Percentiles rank a stretch among this genome's conserved stretches.
These are phyloP conservation scores for Grosmannia penicillata DNA, from an alignment of 2,329 filamentous ascomycete species.

Conservation along the genomic window DNA sequence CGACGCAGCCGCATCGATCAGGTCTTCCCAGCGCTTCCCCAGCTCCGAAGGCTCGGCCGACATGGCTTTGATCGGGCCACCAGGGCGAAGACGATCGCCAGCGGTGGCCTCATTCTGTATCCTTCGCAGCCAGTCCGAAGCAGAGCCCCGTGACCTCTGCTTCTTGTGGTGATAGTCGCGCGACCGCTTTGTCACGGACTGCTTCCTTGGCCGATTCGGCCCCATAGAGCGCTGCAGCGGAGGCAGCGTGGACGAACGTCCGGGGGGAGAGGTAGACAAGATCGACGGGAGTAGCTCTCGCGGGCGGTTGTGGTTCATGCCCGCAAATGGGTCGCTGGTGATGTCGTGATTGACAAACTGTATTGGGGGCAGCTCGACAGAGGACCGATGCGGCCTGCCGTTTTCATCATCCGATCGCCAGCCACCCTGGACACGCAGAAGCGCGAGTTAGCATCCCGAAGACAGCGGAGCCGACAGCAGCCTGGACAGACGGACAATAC, in stretches of 20 bases:
- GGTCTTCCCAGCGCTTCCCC: conserved; percentile 89
- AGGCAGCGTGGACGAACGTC: conserved; percentile 75
- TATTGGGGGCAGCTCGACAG: conserved; percentile 60
- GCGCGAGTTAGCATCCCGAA: conserved; percentile 6
- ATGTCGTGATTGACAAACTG: conserved; percentile 42
- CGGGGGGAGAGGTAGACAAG: conserved; percentile 65
- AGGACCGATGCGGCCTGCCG: conserved; percentile 46
- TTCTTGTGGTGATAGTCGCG: conserved; percentile 68
- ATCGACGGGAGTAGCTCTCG: conserved; percentile 74
- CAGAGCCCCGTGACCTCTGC: conserved; percentile 55
- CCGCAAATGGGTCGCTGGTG: conserved; percentile 59
- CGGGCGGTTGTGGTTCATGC: conserved; percentile 42
- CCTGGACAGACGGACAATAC: conserved; percentile 17
- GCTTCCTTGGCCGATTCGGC: conserved; percentile 62
- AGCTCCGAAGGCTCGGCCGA: conserved; percentile 75
- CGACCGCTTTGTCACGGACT: conserved; percentile 68
- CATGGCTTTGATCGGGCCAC: conserved; percentile 63
- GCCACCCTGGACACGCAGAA: conserved; percentile 40
- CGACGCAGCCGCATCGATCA: conserved; percentile 85
- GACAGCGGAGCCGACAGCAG: conserved; percentile 6
- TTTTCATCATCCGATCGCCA: conserved; percentile 59
- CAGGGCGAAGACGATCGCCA: conserved; percentile 44
- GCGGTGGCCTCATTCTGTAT: conserved; percentile 34
- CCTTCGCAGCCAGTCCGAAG: conserved; percentile 48
- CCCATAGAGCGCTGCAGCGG: conserved; percentile 64